Evolutionary conservation across 2,329 filamentous ascomycete species (phyloP).

Genomic region (Colletotrichum camelliae): DNA sequence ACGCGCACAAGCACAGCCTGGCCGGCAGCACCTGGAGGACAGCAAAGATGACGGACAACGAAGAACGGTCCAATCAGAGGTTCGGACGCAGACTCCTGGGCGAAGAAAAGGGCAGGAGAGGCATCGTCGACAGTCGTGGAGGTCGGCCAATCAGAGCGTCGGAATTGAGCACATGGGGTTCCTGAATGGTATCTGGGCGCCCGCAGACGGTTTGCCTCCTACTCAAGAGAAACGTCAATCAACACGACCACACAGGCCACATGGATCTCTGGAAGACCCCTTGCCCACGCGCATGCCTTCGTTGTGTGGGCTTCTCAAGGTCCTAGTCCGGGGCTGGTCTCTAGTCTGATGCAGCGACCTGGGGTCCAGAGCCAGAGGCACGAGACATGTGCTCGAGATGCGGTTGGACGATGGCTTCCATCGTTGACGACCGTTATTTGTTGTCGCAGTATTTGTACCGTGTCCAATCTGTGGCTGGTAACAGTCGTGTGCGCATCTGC

Average conservation of each 20-base stretch:
- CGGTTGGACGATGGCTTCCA: background rate
- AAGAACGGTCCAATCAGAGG: constrained; percentile 1
- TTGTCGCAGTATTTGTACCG: background rate
- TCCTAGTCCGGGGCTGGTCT: background rate
- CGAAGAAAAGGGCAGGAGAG: constrained; percentile 23
- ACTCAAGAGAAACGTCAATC: background rate
- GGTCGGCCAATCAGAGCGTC: constrained; percentile 8
- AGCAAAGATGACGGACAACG: background rate
- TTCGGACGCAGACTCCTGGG: constrained; percentile 6
- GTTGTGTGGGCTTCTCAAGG: background rate
- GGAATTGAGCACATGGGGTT: constrained; percentile 21
- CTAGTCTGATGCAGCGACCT: background rate
- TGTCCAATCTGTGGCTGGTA: background rate
- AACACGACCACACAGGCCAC: constrained; percentile 5
- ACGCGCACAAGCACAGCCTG: background rate
- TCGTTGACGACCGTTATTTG: background rate
- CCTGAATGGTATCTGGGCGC: constrained; percentile 13
- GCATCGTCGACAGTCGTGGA: background rate
- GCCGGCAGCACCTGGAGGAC: background rate
- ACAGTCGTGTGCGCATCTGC: background rate
- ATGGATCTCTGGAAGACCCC: background rate
- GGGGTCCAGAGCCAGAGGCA: constrained; percentile 1
- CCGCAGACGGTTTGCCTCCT: background rate
- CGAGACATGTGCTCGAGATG: constrained; percentile 16
- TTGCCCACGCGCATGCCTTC: constrained; percentile 1